Percentiles rank a stretch among this genome's conserved stretches.
Evolutionary conservation across 2,329 filamentous ascomycete genomes (phyloP).

Genomic region (Microdochium paspali): DNA sequence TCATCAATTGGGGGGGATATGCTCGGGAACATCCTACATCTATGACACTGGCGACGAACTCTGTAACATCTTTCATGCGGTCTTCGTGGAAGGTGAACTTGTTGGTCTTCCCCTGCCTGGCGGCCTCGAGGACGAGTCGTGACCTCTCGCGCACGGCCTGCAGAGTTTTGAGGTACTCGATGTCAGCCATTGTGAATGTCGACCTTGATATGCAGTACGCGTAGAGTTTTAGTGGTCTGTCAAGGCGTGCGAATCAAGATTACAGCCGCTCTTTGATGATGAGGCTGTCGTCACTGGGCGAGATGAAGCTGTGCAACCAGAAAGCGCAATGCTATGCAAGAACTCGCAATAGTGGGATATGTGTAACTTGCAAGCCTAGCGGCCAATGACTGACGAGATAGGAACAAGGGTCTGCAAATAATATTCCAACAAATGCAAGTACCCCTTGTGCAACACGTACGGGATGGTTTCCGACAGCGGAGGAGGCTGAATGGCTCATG

Average conservation of each 20-base stretch:
- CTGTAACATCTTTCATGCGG: slow-evolving; percentile 25
- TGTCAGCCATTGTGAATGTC: slow-evolving; percentile 1
- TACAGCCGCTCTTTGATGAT: too few relatives aligned
- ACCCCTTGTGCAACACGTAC: background rate
- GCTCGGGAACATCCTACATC: slow-evolving; percentile 17
- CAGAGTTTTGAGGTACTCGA: slow-evolving; percentile 24
- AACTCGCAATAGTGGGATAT: too few relatives aligned
- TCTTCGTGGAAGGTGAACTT: slow-evolving; percentile 31
- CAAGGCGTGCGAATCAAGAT: too few relatives aligned
- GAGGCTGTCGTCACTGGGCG: too few relatives aligned
- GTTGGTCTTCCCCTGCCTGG: slow-evolving; percentile 25
- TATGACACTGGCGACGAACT: slow-evolving; percentile 32
- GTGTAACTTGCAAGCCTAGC: too few relatives aligned
- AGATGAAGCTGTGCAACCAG: too few relatives aligned
- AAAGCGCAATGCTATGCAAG: too few relatives aligned
- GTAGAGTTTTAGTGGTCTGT: too few relatives aligned
- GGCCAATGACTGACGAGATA: too few relatives aligned
- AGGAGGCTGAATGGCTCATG: background rate
- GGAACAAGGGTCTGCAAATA: too few relatives aligned
- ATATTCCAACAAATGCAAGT: background rate
- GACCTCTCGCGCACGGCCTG: slow-evolving; percentile 25
- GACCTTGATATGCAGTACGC: background rate
- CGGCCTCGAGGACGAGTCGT: slow-evolving; percentile 20
- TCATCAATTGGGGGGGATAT: background rate
- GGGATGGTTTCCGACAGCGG: background rate